Evolutionary conservation across 2,329 filamentous ascomycete species (phyloP), one percentile per base, ranked within the genome.

Genomic region (Lomentospora prolificans): DNA sequence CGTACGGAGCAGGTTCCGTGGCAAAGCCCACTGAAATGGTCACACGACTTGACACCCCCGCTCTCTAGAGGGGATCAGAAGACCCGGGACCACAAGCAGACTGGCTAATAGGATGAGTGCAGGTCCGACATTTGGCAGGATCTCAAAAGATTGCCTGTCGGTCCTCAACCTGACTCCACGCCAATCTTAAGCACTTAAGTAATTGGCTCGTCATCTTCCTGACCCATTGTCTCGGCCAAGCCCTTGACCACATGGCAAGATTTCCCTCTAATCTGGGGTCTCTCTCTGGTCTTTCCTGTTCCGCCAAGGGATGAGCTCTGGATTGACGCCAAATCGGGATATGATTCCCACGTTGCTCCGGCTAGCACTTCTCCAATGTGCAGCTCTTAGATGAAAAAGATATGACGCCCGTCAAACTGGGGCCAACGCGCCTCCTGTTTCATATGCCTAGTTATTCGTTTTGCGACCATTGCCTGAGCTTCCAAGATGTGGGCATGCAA

Each of bases 11-110:
- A 51, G 50, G 50, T 36, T 31, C 27, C 50, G 50, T 51, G 50
- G 10, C 50, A 30, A 8, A 27, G 19, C 25, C 27, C 52, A 39
- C 17, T n/a, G 22, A 3, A 12, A 17, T 44, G 52, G 52, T 54
- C 52, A 54, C 52, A 54, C 33, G 52, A 54, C 52, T 46, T 1
- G 25, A 27, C 36, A 39, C 27, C 52, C 52, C 52, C 52, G 33
- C 52, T 6, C n/a, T 10, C 33, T 8, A n/a, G n/a, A 41, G 24
- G 22, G 17, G 52, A 54, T 54, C 52, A 54, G 52, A 54, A 54
- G 52, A 54, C 52, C 33, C 33, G 22, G 17, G 36, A 22, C 30
- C 12, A 30, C 25, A 19, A 19, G 17, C 2, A 28, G 7, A 48
- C 31, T 33, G 30, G 28, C 31, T n/a, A 53, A 41, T 53, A 27